Evolutionary conservation across 495 filamentous ascomycete species (phyloP), one percentile per base, ranked within the genome.

Genomic region (Penicillium waksmanii): DNA sequence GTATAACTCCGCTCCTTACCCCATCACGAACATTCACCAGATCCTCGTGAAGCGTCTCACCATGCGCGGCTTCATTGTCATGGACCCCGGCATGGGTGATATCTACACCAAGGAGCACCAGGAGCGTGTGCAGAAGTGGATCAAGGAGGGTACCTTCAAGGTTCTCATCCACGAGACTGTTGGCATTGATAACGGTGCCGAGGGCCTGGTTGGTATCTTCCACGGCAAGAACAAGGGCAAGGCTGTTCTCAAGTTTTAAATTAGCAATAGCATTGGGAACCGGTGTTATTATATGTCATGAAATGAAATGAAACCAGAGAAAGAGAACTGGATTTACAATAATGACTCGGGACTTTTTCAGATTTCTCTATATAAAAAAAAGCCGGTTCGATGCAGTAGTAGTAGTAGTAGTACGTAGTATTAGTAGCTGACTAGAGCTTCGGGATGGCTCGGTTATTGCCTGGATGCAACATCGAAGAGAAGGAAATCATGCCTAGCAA

Each of bases 171-270:
- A 81, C 67, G 74, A 93, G 57, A 92, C 88, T 2, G 80, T 87
- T 17, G 94, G 93, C 17, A 91, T 97, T 59, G 94, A 96, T 55
- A 89, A 93, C 61, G 88, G 86, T 3, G 76, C 87, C 23, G 85
- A 93, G 53, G 94, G 90, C 10, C 80, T 97, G 46, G 62, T 97
- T n/a, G 92, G 88, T n/a, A 87, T 98, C 79, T 79, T 96, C 55
- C 68, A 88, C 69, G 93, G 93, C 31, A 87, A 92, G 74, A 98
- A 98, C 77, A 89, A 91, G 78, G 93, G 93, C 60, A 98, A 98
- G 81, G 91, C 92, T 34, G 84, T 96, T 21, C 60, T 96, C 61
- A 89, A 91, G 77, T 87, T 94, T 54, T 79, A 76, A 66, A 47
- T n/a, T 17, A 46, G 34, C 48, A 18, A 63, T 49, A 34, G 35